Evolutionary conservation across 768 basidiomycete genomes (phyloP).

Genomic region (Thelephora ganbajun): DNA sequence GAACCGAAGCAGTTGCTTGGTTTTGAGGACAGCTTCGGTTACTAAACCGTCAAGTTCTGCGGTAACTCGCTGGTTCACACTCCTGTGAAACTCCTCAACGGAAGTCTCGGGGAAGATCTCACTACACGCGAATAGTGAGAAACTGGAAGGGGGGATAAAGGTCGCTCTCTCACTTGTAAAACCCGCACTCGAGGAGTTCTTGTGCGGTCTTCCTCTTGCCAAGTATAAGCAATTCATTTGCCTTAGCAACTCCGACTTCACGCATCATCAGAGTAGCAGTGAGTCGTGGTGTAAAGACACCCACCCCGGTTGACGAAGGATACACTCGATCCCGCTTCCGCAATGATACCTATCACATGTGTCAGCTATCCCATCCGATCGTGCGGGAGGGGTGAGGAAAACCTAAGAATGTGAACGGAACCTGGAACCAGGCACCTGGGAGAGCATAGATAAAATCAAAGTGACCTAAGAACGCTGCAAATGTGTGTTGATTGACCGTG

Average conservation of each 20-base stretch:
- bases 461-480: constrained; percentile 49
- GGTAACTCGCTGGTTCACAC: constrained; percentile 34
- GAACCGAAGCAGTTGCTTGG: constrained; percentile 38
- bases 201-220: constrained; percentile 51
- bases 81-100: constrained; percentile 36
- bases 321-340: constrained; percentile 59
- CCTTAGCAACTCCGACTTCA: constrained; percentile 52
- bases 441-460: constrained; percentile 66
- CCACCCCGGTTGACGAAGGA: constrained; percentile 53
- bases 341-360: constrained; percentile 34
- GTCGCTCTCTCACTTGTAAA: constrained; percentile 39
- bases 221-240: constrained; percentile 59
- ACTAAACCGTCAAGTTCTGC: constrained; percentile 47
- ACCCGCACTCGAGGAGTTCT: constrained; percentile 45
- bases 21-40: constrained; percentile 33
- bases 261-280: background rate
- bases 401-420: constrained; percentile 60
- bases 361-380: background rate
- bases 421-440: constrained; percentile 44
- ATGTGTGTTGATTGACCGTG: background rate
- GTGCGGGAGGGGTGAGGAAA: background rate
- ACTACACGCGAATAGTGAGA: constrained; percentile 19
- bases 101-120: constrained; percentile 45
- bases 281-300: constrained; percentile 7
- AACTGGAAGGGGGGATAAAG: background rate